Evolutionary conservation across 805 yeast species (phyloP).

Genomic region (Zygosaccharomyces bisporus): DNA sequence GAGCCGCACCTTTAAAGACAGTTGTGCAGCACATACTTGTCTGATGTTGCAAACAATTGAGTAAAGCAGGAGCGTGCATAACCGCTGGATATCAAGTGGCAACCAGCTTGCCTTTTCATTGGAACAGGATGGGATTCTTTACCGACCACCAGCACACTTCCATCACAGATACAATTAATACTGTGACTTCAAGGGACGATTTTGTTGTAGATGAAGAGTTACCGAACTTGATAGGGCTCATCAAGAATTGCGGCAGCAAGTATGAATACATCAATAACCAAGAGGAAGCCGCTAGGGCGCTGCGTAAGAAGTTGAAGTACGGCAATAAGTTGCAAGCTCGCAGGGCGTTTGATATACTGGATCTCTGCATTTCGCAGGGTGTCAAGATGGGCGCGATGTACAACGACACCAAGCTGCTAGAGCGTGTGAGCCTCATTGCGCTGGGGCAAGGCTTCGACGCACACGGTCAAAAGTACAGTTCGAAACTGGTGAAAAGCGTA

Average conservation of each 20-base stretch:
- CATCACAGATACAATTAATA: slow-evolving; percentile 60
- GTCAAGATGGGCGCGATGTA: slow-evolving; percentile 45
- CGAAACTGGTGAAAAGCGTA: slow-evolving; percentile 41
- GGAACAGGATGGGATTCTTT: slow-evolving; percentile 47
- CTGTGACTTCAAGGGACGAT: slow-evolving; percentile 38
- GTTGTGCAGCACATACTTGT: background rate
- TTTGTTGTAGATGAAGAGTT: slow-evolving; percentile 37
- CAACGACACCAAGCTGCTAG: slow-evolving; percentile 63
- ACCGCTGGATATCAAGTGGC: no score
- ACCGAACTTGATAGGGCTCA: slow-evolving; percentile 34
- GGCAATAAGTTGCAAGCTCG: slow-evolving; percentile 65
- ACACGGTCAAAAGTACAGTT: slow-evolving; percentile 39
- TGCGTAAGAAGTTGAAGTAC: slow-evolving; percentile 83
- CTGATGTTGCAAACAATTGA: background rate
- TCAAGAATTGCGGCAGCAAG: slow-evolving; percentile 38
- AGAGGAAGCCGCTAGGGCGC: slow-evolving; percentile 83
- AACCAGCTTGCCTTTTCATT: background rate
- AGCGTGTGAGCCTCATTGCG: slow-evolving; percentile 46
- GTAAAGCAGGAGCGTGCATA: background rate
- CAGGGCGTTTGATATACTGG: slow-evolving; percentile 61
- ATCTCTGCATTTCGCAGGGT: slow-evolving; percentile 46
- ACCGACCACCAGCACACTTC: slow-evolving; percentile 65
- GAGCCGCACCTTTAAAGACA: background rate
- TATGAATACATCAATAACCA: slow-evolving; percentile 34
- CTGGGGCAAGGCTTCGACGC: slow-evolving; percentile 19